Evolutionary conservation across 305 asterid genomes (phyloP).

Genomic region (Solanum chacoense): DNA sequence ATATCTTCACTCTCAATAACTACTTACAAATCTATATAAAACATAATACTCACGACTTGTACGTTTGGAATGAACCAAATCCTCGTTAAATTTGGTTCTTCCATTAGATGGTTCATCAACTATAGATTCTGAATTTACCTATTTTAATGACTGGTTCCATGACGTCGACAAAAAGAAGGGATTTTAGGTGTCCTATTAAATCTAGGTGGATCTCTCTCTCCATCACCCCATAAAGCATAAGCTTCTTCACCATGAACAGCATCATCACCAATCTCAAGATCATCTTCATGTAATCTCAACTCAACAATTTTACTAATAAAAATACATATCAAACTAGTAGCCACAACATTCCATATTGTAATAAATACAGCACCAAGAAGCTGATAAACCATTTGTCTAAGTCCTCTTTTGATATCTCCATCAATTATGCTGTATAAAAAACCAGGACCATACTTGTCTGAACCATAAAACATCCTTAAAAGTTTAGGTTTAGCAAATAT

Average conservation of each 20-base stretch:
- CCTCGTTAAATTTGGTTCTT: neutral
- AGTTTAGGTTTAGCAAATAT: conserved; percentile 22
- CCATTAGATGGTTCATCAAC: neutral
- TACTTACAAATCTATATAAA: neutral
- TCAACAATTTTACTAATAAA: conserved; percentile 9
- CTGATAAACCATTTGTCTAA: conserved; percentile 17
- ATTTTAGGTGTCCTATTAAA: conserved; percentile 28
- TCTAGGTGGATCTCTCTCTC: conserved; percentile 23
- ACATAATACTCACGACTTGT: neutral
- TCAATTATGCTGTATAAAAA: conserved; percentile 14
- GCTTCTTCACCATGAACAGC: conserved; percentile 32
- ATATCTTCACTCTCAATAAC: conserved; percentile 2
- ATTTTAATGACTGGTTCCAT: neutral
- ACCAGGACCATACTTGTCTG: conserved; percentile 8
- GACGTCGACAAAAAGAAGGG: conserved; percentile 17
- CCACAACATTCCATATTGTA: conserved; percentile 17
- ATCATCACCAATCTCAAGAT: conserved; percentile 26
- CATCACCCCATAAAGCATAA: conserved; percentile 24
- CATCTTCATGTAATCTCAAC: conserved; percentile 21
- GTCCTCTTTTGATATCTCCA: conserved; percentile 7
- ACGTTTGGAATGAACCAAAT: neutral
- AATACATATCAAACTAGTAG: conserved; percentile 25
- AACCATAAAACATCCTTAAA: conserved; percentile 1
- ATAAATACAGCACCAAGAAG: conserved; percentile 17
- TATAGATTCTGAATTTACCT: neutral